Base-by-base conservation (phyloP, 1,284 basidiomycete genomes). In the Earliella scabrosa region DNA sequence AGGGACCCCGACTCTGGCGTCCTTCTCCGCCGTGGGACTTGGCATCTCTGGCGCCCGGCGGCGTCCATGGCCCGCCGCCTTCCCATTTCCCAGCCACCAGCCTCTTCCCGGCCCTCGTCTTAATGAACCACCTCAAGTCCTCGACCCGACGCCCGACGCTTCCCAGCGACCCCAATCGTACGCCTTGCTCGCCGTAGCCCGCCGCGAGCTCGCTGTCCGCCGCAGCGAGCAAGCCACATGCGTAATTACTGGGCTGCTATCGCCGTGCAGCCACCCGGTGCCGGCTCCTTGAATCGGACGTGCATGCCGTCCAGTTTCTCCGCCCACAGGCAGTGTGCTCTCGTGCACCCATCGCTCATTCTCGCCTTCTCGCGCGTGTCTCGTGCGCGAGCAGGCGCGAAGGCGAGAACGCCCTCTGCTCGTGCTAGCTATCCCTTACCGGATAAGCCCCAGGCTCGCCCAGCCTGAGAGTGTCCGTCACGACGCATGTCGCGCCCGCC, bases 391-490 rank as follows among this genome's bases (percentile, higher is more conserved):
- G 52, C 50, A 41, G 40, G 18, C 36, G 20, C 39, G 39, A 41
- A 44, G 43, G 26, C 43, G 27, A 13, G 26, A 29, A 26, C 43
- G 26, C 43, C 35, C 35, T 18, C 14, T n/a, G 18, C 5, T 14
- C 35, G 18, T 38, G 35, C 35, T 34, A 38, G 35, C 35, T 16
- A 38, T 9, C 26, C 16, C 31, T 47, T 21, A n/a, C 51, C 29
- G 14, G 51, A 52, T 52, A 52, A 52, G 51, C 51, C 27, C 45
- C 45, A 46, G 45, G 27, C 45, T 46, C 10, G 40, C 21, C 20
- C 40, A 41, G 40, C 40, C 40, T 24, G 40, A 23, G 40, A 41
- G 21, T 10, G 7, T 46, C 45, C 29, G 29, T 44, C 24, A 41
- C 23, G 14, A 16, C 11, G 3, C 16, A 20, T 46, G 45, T 46